Conservation (phyloP, 2,329 filamentous ascomycete genomes). For the Davidsoniella eucalypti region DNA sequence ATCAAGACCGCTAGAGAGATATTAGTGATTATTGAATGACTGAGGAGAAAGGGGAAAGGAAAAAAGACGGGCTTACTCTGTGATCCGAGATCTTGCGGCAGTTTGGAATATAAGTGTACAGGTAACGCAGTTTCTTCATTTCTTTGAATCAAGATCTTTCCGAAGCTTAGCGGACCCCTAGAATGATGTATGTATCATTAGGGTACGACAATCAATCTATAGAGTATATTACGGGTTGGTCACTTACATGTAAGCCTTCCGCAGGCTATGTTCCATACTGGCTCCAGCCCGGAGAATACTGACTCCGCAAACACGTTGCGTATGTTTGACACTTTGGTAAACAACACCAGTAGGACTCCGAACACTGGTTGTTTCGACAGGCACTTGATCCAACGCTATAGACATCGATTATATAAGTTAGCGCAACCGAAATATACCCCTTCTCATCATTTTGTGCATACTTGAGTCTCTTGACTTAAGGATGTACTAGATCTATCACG, state of each 20-base stretch:
- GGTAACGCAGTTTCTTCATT: slow-evolving; percentile 19
- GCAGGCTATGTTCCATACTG: slow-evolving; percentile 19
- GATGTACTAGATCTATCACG: background rate
- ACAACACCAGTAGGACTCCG: slow-evolving; percentile 12
- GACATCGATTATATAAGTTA: background rate
- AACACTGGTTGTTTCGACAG: slow-evolving; percentile 8
- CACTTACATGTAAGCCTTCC: slow-evolving; percentile 17
- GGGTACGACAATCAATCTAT: background rate
- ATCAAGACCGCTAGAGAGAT: slow-evolving; percentile 15
- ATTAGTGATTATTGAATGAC: background rate
- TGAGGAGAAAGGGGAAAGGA: background rate
- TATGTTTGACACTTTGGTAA: slow-evolving; percentile 11
- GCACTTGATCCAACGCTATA: slow-evolving; percentile 12
- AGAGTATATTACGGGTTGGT: background rate
- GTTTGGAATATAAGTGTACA: slow-evolving; percentile 19
- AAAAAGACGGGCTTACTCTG: slow-evolving; percentile 8
- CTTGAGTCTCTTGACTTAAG: background rate
- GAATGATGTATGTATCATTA: slow-evolving; percentile 3
- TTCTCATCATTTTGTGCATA: no score
- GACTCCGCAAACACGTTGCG: slow-evolving; percentile 18
- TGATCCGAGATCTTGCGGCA: slow-evolving; percentile 16
- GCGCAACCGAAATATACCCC: background rate
- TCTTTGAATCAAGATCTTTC: slow-evolving; percentile 21
- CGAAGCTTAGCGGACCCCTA: slow-evolving; percentile 18
- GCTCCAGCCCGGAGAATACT: slow-evolving; percentile 21